Evolutionary conservation across 2,329 filamentous ascomycete species (phyloP).

Genomic region (Atkinsonella hypoxylon): DNA sequence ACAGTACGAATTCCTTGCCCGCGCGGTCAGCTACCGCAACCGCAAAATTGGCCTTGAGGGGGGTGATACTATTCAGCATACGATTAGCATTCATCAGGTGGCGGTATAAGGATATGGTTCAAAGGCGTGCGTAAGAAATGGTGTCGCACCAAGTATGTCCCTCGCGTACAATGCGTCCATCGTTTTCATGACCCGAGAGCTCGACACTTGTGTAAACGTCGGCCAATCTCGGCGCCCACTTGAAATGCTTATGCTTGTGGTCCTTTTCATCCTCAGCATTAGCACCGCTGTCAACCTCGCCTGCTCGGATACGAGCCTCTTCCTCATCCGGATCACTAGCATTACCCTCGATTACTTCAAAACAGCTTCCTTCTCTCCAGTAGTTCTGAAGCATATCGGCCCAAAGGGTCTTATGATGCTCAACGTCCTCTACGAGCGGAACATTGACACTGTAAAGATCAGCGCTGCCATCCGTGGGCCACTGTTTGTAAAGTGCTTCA

Average conservation of each 20-base stretch:
- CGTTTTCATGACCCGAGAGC: slow-evolving; percentile 65
- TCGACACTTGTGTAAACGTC: slow-evolving; percentile 86
- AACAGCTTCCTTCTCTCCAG: slow-evolving; percentile 78
- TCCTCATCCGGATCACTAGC: slow-evolving; percentile 53
- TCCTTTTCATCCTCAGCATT: slow-evolving; percentile 17
- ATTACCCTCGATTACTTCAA: slow-evolving; percentile 63
- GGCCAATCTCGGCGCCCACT: slow-evolving; percentile 79
- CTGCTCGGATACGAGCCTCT: slow-evolving; percentile 62
- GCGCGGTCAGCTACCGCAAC: slow-evolving; percentile 34
- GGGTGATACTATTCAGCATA: slow-evolving; percentile 56
- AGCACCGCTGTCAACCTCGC: slow-evolving; percentile 25
- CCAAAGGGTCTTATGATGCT: slow-evolving; percentile 61
- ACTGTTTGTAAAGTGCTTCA: slow-evolving; percentile 65
- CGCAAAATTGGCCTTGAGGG: slow-evolving; percentile 86
- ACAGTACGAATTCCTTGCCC: slow-evolving; percentile 61
- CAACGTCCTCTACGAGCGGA: slow-evolving; percentile 67
- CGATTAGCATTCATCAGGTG: slow-evolving; percentile 5
- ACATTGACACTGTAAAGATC: slow-evolving; percentile 91
- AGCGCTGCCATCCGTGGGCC: slow-evolving; percentile 51
- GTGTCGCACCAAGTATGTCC: slow-evolving; percentile 64
- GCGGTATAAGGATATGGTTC: neutral
- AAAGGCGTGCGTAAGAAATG: neutral
- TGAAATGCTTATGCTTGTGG: slow-evolving; percentile 78
- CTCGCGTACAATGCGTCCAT: slow-evolving; percentile 86
- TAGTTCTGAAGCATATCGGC: slow-evolving; percentile 83